phyloP scores from a whole-genome alignment of 2,329 filamentous ascomycete species.

The Phoma sp. region DNA sequence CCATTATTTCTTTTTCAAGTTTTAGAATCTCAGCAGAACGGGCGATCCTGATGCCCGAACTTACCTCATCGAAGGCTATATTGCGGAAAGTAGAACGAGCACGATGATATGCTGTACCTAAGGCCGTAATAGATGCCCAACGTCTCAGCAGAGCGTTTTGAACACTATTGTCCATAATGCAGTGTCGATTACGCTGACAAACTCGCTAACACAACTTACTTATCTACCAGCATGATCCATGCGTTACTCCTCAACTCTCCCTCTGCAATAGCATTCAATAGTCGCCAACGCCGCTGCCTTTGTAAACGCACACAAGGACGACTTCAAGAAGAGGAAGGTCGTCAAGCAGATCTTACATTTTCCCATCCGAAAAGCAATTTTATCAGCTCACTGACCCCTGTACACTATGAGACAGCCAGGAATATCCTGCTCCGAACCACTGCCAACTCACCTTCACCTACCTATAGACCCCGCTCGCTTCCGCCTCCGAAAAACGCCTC shows the following conservation, averaged over 20 bases:
- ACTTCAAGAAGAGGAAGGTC: background rate
- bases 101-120: background rate
- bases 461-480: slow-evolving; percentile 15
- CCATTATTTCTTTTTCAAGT: background rate
- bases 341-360: background rate
- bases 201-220: background rate
- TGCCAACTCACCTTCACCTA: slow-evolving; percentile 14
- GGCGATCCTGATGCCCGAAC: slow-evolving; percentile 7
- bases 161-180: background rate
- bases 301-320: background rate
- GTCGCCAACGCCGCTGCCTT: background rate
- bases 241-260: background rate
- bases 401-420: slow-evolving; percentile 11
- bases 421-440: slow-evolving; percentile 7
- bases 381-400: slow-evolving; percentile 12
- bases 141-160: background rate
- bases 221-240: slow-evolving; percentile 14
- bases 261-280: background rate
- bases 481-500: slow-evolving; percentile 8
- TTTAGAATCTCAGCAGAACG: background rate
- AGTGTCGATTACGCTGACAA: background rate
- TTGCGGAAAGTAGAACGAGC: background rate
- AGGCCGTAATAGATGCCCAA: slow-evolving; percentile 15
- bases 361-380: slow-evolving; percentile 1
- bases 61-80: background rate